These are phyloP conservation scores for Aphanomyces cochlioides DNA, from an alignment of 352 stramenopile species.

Conservation along the genomic window DNA sequence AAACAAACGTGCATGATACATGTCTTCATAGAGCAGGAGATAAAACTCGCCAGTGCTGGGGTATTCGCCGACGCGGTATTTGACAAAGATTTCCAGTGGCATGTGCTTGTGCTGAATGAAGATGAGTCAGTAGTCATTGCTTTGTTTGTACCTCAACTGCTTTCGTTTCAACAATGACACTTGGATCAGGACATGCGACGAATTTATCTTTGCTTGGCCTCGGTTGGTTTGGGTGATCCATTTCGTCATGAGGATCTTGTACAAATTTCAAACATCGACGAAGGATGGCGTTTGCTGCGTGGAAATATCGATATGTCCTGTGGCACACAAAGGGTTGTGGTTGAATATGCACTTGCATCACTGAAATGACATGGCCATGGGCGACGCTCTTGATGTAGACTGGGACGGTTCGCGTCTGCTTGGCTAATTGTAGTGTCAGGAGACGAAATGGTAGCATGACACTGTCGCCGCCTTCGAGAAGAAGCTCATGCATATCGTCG, in stretches of 20 bases:
- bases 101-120: constrained; percentile 27
- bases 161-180: constrained; percentile 50
- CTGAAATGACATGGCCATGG: constrained; percentile 86
- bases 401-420: constrained; percentile 30
- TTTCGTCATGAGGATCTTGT: constrained; percentile 37
- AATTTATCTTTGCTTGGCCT: constrained; percentile 37
- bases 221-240: not conserved
- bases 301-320: constrained; percentile 69
- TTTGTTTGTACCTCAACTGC: constrained; percentile 26
- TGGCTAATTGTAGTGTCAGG: constrained; percentile 59
- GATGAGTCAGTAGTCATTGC: constrained; percentile 21
- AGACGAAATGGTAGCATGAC: constrained; percentile 85
- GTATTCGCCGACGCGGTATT: constrained; percentile 84
- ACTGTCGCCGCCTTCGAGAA: constrained; percentile 79
- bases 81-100: constrained; percentile 66
- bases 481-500: constrained; percentile 80
- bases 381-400: constrained; percentile 83
- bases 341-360: constrained; percentile 82
- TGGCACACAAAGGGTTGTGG: constrained; percentile 79
- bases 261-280: constrained; percentile 44
- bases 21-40: constrained; percentile 85
- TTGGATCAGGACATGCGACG: constrained; percentile 65
- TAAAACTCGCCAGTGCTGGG: constrained; percentile 88
- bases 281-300: constrained; percentile 53
- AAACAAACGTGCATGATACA: constrained; percentile 69